A percentile compares a stretch with the other conserved stretches of the same genome.
These are phyloP conservation scores for Leccinum truebloodii DNA, from an alignment of 768 basidiomycete species.

Conservation along the genomic window DNA sequence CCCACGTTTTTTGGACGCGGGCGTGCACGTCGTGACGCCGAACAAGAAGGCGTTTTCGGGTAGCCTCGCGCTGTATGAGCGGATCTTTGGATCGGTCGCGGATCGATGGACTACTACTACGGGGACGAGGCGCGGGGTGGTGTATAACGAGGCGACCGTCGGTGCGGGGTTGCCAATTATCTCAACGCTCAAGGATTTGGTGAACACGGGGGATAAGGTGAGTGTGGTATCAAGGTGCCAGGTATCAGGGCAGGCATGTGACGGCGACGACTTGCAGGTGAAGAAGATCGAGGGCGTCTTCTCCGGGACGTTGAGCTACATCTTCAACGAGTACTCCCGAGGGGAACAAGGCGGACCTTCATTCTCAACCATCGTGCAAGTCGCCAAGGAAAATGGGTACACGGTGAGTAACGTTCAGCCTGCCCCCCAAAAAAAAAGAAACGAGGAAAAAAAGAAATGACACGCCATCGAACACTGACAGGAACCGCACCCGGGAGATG, in stretches of 20 bases:
- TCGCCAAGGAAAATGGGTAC: constrained; percentile 91
- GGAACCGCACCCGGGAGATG: constrained; percentile 98
- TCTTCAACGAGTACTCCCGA: constrained; percentile 94
- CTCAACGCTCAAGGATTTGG: constrained; percentile 87
- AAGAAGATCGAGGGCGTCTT: constrained; percentile 96
- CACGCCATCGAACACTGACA: constrained; percentile 40
- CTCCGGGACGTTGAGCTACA: constrained; percentile 97
- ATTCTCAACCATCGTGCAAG: constrained; percentile 88
- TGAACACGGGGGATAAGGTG: constrained; percentile 91
- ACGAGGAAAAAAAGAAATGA: not conserved
- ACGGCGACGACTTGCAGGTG: constrained; percentile 44
- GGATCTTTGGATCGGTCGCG: constrained; percentile 54
- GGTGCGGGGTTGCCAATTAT: constrained; percentile 95
- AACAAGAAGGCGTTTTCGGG: constrained; percentile 98
- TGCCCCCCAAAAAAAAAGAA: not conserved
- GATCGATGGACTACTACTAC: not conserved
- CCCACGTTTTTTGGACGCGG: constrained; percentile 73
- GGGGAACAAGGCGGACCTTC: constrained; percentile 63
- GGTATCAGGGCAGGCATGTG: not conserved
- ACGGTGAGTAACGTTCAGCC: constrained; percentile 54
- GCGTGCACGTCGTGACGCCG: constrained; percentile 89
- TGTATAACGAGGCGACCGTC: constrained; percentile 88
- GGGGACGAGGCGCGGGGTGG: constrained; percentile 47
- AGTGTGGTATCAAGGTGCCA: constrained; percentile 10
- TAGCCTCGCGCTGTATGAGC: constrained; percentile 60